These are phyloP conservation scores for Limnanthes douglasii DNA, from an alignment of 345 rosid species.

Conservation along the genomic window DNA sequence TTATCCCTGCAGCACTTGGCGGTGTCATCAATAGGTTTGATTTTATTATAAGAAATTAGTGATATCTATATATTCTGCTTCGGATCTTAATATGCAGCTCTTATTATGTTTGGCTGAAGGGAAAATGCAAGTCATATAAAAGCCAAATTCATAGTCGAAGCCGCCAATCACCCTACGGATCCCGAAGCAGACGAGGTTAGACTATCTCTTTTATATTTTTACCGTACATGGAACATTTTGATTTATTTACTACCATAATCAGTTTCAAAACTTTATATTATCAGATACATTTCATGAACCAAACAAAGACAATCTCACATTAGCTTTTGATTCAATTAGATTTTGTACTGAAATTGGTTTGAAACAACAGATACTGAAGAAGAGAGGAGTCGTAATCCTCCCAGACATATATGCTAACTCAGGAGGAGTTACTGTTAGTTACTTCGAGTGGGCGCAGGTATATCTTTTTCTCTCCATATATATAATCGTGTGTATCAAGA, in stretches of 20 bases:
- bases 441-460: slow-evolving; percentile 99
- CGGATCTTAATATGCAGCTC: neutral
- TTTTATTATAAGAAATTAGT: slow-evolving; percentile 4
- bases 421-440: slow-evolving; percentile 96
- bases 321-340: too few relatives aligned
- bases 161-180: slow-evolving; percentile 95
- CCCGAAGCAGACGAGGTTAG: slow-evolving; percentile 88
- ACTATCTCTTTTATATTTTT: neutral
- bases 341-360: slow-evolving; percentile 3
- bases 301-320: neutral
- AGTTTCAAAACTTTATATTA: too few relatives aligned
- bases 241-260: too few relatives aligned
- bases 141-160: slow-evolving; percentile 87
- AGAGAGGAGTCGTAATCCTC: slow-evolving; percentile 92
- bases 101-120: slow-evolving; percentile 18
- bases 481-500: neutral
- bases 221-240: too few relatives aligned
- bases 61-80: neutral
- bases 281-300: neutral
- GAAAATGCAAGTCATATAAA: slow-evolving; percentile 79
- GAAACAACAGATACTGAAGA: slow-evolving; percentile 43
- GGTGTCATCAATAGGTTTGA: slow-evolving; percentile 85
- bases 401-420: slow-evolving; percentile 95
- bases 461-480: neutral
- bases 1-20: slow-evolving; percentile 95